Base-by-base conservation (phyloP, 1,139 yeast species). In the Entelexis sorbosivorans region DNA sequence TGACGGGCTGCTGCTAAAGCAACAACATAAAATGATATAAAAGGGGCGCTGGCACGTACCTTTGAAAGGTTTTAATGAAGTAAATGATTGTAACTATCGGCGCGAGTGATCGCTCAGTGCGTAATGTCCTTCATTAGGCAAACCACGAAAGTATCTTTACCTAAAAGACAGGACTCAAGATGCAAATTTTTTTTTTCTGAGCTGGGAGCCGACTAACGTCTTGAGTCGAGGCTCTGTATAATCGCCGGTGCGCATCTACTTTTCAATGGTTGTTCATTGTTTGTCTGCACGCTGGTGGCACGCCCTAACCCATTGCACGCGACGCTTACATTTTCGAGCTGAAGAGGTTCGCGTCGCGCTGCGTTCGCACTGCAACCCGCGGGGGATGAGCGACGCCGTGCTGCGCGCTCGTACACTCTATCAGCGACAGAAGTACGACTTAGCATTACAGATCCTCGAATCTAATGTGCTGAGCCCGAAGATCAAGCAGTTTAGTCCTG, bases 381-480 rank as follows among this genome's bases (percentile, higher is more conserved):
- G 6, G 33, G 34, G 31, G 17, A 51, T 53, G 55, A 39, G 48
- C 33, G 59, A 56, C 29, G 56, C 55, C 7, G 28, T 56, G 9
- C 19, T 32, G n/a, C 51, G 57, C 20, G 56, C 59, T 10, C 47
- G 40, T 7, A 31, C 52, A 3, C 53, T 55, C 19, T 52, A 57
- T 31, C 49, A 50, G 24, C 48, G 52, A 8, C 34, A 48, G 11
- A 46, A 48, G 5, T 52, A 44, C 33, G 36, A 42, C 22, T 45
- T 55, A 28, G 60, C 59, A 2, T 44, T 50, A 29, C 57, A 52
- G 28, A 48, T 56, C 9, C 43, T 58, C 13, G 56, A 53, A 24
- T 44, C 59, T 3, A 38, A 53, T 43, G 45, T 45, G 20, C 28
- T n/a, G 19, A n/a, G 40, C 13, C 32, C 16, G 3, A 5, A 20